phyloP scores from a whole-genome alignment of 2,329 filamentous ascomycete genomes.

The Colletotrichum gloeosporioides region DNA sequence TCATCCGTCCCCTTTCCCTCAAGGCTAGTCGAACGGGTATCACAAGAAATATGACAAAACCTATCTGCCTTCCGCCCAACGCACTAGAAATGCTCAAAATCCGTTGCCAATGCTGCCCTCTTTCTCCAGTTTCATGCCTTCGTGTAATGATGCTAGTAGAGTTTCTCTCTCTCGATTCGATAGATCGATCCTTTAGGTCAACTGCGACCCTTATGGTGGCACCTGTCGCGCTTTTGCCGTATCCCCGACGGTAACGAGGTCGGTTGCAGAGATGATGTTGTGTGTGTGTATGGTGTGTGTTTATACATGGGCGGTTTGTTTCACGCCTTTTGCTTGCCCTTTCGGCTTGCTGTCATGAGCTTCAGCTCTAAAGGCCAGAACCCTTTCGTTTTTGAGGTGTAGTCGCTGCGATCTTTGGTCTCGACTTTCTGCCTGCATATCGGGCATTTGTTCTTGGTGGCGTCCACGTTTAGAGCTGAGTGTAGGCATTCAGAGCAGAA shows the following conservation, averaged over 20 bases:
- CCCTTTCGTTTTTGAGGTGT: constrained; percentile 54
- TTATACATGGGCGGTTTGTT: background rate
- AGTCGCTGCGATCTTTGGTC: constrained; percentile 44
- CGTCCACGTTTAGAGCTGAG: constrained; percentile 62
- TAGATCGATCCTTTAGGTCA: background rate
- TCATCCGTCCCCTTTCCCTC: background rate
- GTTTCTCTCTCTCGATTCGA: background rate
- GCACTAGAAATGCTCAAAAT: constrained; percentile 14
- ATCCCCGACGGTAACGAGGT: background rate
- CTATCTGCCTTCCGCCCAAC: background rate
- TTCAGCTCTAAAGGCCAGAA: constrained; percentile 67
- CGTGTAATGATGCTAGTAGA: background rate
- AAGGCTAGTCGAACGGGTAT: constrained; percentile 20
- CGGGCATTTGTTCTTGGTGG: constrained; percentile 63
- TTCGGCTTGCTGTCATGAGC: constrained; percentile 60
- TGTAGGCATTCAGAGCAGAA: constrained; percentile 70
- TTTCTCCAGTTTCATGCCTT: background rate
- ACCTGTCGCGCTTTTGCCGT: background rate
- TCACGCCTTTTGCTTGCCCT: constrained; percentile 47
- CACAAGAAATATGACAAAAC: constrained; percentile 5
- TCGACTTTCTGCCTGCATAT: constrained; percentile 68
- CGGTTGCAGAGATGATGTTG: background rate
- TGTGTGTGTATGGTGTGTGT: background rate
- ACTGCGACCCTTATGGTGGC: background rate
- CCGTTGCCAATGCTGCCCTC: background rate